phyloP scores from a whole-genome alignment of 2,329 filamentous ascomycete genomes.

The Tolypocladium sp. region DNA sequence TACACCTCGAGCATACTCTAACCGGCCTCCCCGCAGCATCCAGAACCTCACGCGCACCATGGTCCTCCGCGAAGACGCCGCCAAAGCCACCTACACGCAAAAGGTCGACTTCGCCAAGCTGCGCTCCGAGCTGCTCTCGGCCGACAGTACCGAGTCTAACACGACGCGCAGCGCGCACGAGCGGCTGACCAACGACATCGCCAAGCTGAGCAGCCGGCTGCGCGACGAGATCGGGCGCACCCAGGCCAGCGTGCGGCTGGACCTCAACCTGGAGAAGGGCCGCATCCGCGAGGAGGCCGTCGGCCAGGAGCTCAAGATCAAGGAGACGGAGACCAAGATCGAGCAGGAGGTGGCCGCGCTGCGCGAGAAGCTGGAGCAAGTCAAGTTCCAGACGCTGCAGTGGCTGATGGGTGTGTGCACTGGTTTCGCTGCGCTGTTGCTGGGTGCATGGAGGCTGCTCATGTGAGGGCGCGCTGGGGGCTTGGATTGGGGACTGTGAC shows the following conservation, averaged over 20 bases:
- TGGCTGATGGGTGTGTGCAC: constrained; percentile 88
- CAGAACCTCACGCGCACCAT: constrained; percentile 96
- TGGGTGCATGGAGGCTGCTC: constrained; percentile 62
- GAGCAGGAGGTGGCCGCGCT: constrained; percentile 93
- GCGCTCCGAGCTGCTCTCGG: constrained; percentile 83
- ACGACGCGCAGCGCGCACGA: constrained; percentile 87
- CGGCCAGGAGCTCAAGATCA: constrained; percentile 93
- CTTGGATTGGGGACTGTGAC: neutral
- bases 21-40: constrained; percentile 47
- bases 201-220: constrained; percentile 81
- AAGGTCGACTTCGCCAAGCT: constrained; percentile 98
- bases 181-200: constrained; percentile 85
- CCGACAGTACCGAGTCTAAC: constrained; percentile 83
- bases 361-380: constrained; percentile 85
- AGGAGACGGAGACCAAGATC: constrained; percentile 97
- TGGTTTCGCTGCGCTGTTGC: constrained; percentile 55
- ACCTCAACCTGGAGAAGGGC: constrained; percentile 94
- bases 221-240: constrained; percentile 92
- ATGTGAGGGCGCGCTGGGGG: constrained; percentile 34
- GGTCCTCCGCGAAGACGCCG: constrained; percentile 90
- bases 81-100: constrained; percentile 70
- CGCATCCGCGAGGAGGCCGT: constrained; percentile 94
- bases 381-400: constrained; percentile 96
- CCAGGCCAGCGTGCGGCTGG: constrained; percentile 83
- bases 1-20: neutral